Percentiles rank a stretch among this genome's conserved stretches.
Evolutionary conservation across 345 rosid genomes (phyloP).

Genomic region (Populus simonii): DNA sequence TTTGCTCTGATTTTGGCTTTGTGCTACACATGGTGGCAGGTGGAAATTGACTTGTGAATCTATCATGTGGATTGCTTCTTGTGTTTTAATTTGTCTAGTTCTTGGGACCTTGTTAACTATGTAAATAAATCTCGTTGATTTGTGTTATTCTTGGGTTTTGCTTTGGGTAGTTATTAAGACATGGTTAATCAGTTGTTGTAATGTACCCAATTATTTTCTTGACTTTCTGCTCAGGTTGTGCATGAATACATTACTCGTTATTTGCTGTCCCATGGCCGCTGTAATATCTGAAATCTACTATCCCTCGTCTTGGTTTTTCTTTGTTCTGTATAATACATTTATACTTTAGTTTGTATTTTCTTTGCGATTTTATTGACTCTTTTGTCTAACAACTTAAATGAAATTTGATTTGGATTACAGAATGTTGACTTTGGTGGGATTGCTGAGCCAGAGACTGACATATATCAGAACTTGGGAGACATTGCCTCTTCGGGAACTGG

Average conservation of each 20-base stretch:
- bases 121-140: background rate
- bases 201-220: background rate
- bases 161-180: background rate
- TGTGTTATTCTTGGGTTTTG: background rate
- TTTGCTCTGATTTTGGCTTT: background rate
- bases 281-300: background rate
- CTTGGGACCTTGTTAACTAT: background rate
- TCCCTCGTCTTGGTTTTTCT: background rate
- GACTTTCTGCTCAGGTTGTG: background rate
- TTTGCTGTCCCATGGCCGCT: background rate
- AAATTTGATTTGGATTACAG: background rate
- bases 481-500: background rate
- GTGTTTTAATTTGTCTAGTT: background rate
- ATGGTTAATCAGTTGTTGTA: background rate
- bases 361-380: background rate
- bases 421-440: background rate
- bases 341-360: background rate
- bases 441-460: background rate
- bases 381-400: background rate
- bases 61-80: background rate
- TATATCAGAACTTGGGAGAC: constrained; percentile 21
- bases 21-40: background rate
- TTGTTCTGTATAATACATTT: too few relatives aligned
- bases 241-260: background rate
- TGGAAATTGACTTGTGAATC: background rate